Evolutionary conservation across 1,139 yeast species (phyloP).

Genomic region (Kodamaea arcana): DNA sequence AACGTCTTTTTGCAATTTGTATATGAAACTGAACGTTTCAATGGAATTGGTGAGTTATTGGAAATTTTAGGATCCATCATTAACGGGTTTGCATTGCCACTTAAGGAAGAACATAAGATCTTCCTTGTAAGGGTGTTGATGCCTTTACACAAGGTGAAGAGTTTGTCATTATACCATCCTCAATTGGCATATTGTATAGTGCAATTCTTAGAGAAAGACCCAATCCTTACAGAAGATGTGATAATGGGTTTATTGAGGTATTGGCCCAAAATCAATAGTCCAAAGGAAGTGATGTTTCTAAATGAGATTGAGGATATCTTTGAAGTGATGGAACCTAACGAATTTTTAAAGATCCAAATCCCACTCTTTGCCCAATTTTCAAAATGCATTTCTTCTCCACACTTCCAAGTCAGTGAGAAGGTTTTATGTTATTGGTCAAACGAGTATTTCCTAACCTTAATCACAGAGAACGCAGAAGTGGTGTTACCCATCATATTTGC

Average conservation of each 20-base stretch:
- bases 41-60: slow-evolving; percentile 91
- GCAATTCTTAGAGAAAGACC: slow-evolving; percentile 93
- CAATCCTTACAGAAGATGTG: slow-evolving; percentile 87
- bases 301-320: slow-evolving; percentile 95
- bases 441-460: slow-evolving; percentile 85
- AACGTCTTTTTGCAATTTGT: slow-evolving; percentile 90
- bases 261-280: slow-evolving; percentile 96
- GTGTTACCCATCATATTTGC: slow-evolving; percentile 91
- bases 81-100: slow-evolving; percentile 95
- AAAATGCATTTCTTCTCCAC: slow-evolving; percentile 91
- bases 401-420: slow-evolving; percentile 96
- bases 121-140: slow-evolving; percentile 83
- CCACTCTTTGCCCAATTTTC: slow-evolving; percentile 93
- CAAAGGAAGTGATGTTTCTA: slow-evolving; percentile 92
- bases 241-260: slow-evolving; percentile 86
- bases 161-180: slow-evolving; percentile 87
- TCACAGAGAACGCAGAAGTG: slow-evolving; percentile 87
- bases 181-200: slow-evolving; percentile 96
- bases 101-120: slow-evolving; percentile 94
- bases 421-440: slow-evolving; percentile 93
- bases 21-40: slow-evolving; percentile 93
- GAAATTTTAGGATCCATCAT: slow-evolving; percentile 95
- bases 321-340: slow-evolving; percentile 92
- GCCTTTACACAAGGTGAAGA: slow-evolving; percentile 90
- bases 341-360: slow-evolving; percentile 86